These are phyloP conservation scores for Pythium biforme DNA, from an alignment of 352 stramenopile species.

Conservation along the genomic window DNA sequence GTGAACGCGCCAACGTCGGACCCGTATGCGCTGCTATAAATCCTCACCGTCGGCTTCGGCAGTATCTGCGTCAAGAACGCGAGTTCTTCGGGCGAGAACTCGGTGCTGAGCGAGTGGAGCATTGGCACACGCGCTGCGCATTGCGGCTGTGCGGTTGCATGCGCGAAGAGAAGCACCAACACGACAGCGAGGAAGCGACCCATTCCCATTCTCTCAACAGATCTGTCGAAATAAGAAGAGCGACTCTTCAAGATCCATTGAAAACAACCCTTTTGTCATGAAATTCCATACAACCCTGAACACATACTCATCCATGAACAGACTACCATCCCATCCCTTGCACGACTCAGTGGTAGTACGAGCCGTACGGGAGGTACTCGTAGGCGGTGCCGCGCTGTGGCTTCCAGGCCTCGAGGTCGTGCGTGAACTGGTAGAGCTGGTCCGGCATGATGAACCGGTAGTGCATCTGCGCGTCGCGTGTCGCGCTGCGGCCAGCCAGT, in stretches of 20 bases:
- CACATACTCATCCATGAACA: neutral
- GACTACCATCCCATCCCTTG: too few relatives aligned
- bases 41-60: conserved; percentile 17
- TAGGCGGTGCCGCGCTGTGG: neutral
- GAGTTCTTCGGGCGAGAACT: conserved; percentile 21
- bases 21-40: too few relatives aligned
- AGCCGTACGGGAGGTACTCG: conserved; percentile 18
- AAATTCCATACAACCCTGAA: too few relatives aligned
- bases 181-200: neutral
- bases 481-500: conserved; percentile 9
- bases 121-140: conserved; percentile 1
- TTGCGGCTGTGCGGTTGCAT: neutral
- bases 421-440: conserved; percentile 14
- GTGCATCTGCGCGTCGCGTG: conserved; percentile 20
- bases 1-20: too few relatives aligned
- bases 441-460: conserved; percentile 17
- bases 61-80: conserved; percentile 24
- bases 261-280: too few relatives aligned
- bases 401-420: conserved; percentile 16
- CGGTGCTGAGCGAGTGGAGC: conserved; percentile 3
- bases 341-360: conserved; percentile 15
- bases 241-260: too few relatives aligned
- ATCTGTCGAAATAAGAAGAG: too few relatives aligned
- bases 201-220: too few relatives aligned
- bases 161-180: neutral